Evolutionary conservation across 2,329 filamentous ascomycete species (phyloP).

Genomic region (Penicillium sp.): DNA sequence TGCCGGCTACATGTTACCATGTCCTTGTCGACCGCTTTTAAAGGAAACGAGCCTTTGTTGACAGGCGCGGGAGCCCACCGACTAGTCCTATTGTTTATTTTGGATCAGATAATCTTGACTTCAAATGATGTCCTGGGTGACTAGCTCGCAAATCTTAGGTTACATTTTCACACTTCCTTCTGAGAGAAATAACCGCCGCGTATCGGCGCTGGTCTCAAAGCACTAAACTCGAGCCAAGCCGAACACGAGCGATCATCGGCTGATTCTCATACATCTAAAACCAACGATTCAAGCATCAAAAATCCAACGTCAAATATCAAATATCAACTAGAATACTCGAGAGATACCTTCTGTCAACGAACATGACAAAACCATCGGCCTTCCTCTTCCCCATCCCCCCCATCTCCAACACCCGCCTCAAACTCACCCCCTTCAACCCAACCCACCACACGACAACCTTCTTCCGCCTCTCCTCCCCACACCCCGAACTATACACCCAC

Average conservation of each 20-base stretch:
- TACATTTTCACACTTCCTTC: no score
- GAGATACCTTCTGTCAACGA: no score
- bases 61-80: no score
- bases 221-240: neutral
- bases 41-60: no score
- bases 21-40: no score
- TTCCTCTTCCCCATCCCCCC: slow-evolving; percentile 13
- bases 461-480: slow-evolving; percentile 9
- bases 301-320: neutral
- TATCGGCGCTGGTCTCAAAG: neutral
- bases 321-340: no score
- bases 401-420: slow-evolving; percentile 20
- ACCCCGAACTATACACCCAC: slow-evolving; percentile 20
- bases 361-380: slow-evolving; percentile 4
- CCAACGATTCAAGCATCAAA: neutral
- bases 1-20: no score
- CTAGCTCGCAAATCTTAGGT: no score
- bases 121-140: no score
- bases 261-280: neutral
- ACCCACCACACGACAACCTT: slow-evolving; percentile 14
- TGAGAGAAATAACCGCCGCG: neutral
- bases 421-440: slow-evolving; percentile 23
- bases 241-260: neutral
- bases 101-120: no score
- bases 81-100: no score